Evolutionary conservation across 805 yeast species (phyloP).

Genomic region (Saturnispora kantuleensis): DNA sequence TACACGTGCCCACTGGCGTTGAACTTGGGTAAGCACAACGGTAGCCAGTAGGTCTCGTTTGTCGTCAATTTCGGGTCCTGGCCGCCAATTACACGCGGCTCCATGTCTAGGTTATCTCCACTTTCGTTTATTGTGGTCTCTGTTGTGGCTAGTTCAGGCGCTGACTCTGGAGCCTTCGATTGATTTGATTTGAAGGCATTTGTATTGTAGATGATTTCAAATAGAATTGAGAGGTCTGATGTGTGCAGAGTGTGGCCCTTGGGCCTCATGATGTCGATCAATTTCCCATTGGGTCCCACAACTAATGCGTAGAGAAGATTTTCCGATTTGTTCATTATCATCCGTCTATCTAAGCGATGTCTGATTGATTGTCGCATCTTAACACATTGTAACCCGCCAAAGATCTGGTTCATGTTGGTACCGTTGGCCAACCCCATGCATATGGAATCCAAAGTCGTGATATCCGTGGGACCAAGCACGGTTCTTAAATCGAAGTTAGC

Average conservation of each 20-base stretch:
- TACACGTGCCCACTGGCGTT: conserved; percentile 82
- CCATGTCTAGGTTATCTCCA: too few species aligned
- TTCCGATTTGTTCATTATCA: conserved; percentile 38
- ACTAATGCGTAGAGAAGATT: conserved; percentile 69
- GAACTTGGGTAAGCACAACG: conserved; percentile 85
- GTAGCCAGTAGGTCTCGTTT: conserved; percentile 82
- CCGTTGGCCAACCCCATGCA: conserved; percentile 40
- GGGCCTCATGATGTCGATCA: conserved; percentile 69
- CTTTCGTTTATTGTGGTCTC: too few species aligned
- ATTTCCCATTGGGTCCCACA: conserved; percentile 50
- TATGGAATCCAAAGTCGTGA: conserved; percentile 57
- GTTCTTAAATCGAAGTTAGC: conserved; percentile 77
- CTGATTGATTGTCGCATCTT: conserved; percentile 51
- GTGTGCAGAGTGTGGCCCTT: conserved; percentile 69
- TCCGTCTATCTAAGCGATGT: conserved; percentile 42
- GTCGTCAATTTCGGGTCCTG: conserved; percentile 19
- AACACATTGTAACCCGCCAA: conserved; percentile 59
- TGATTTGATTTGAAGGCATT: conserved; percentile 33
- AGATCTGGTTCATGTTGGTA: conserved; percentile 48
- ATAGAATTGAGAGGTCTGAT: conserved; percentile 66
- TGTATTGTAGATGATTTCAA: conserved; percentile 60
- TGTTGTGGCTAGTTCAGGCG: not conserved
- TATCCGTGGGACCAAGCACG: conserved; percentile 65
- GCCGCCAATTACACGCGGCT: conserved; percentile 7
- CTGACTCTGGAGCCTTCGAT: not conserved